Conservation (phyloP, 2,329 filamentous ascomycete species). For the Nigrospora oryzae region DNA sequence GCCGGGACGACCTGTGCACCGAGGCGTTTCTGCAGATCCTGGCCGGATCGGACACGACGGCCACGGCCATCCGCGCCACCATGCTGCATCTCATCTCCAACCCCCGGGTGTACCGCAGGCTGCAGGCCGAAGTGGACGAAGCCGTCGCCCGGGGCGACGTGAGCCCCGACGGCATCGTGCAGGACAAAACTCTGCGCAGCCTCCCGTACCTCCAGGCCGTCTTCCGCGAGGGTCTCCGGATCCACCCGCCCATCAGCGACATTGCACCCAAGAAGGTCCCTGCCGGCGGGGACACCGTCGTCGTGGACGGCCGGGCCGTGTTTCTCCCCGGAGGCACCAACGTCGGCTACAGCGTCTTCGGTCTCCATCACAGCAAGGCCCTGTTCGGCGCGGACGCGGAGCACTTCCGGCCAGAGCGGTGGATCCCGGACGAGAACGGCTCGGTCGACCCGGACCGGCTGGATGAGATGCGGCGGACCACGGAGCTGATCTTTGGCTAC, state of each 20-base stretch:
- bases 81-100: conserved; percentile 38
- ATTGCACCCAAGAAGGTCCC: conserved; percentile 3
- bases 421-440: not conserved
- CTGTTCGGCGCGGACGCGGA: conserved; percentile 5
- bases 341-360: conserved; percentile 1
- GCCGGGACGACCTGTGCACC: conserved; percentile 31
- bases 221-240: conserved; percentile 6
- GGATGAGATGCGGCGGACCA: conserved; percentile 17
- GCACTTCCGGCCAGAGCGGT: conserved; percentile 6
- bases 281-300: conserved; percentile 4
- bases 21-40: conserved; percentile 17
- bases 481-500: conserved; percentile 27
- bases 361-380: conserved; percentile 1
- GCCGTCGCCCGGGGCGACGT: conserved; percentile 19
- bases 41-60: conserved; percentile 39
- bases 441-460: conserved; percentile 11
- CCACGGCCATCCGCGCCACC: conserved; percentile 38
- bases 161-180: conserved; percentile 21
- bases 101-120: conserved; percentile 30
- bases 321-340: conserved; percentile 5
- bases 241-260: conserved; percentile 4
- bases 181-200: not conserved
- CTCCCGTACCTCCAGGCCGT: conserved; percentile 3
- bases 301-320: not conserved
- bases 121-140: conserved; percentile 35